A percentile compares a stretch with the other conserved stretches of the same genome.
Evolutionary conservation across 208 protist genomes (phyloP).

Genomic region (Vickermania ingenoplastis): DNA sequence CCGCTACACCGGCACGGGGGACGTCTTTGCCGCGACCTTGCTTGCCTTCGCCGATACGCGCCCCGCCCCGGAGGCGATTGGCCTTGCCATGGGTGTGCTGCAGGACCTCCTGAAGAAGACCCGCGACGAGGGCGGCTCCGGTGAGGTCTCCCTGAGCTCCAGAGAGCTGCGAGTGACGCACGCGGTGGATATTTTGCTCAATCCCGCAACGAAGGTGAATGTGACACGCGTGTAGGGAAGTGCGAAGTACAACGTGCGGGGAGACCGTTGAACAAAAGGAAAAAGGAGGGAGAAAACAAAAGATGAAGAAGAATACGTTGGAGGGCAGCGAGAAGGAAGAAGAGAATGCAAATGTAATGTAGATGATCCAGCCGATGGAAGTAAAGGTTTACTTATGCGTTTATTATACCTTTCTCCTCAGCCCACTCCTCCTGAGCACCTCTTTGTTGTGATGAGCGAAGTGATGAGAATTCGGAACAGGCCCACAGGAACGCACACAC

Average conservation of each 20-base stretch:
- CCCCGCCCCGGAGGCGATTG: conserved; percentile 45
- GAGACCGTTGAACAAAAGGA: not conserved
- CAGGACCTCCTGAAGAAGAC: conserved; percentile 77
- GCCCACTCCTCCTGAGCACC: too few relatives aligned
- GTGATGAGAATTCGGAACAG: too few relatives aligned
- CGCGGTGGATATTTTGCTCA: conserved; percentile 32
- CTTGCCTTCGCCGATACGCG: conserved; percentile 50
- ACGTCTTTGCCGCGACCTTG: conserved; percentile 71
- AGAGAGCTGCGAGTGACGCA: conserved; percentile 69
- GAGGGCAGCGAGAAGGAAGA: conserved; percentile 24
- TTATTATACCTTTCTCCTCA: too few relatives aligned
- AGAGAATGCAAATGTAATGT: too few relatives aligned
- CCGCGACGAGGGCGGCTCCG: conserved; percentile 29
- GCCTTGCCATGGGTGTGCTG: conserved; percentile 75
- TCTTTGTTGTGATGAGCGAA: too few relatives aligned
- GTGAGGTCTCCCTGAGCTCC: conserved; percentile 32
- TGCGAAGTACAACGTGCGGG: not conserved
- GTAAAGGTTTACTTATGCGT: too few relatives aligned
- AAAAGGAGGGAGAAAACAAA: not conserved
- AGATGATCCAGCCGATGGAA: too few relatives aligned
- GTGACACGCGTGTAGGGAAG: conserved; percentile 25
- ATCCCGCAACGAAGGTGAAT: conserved; percentile 26
- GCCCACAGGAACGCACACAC: too few relatives aligned
- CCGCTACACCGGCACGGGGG: conserved; percentile 81
- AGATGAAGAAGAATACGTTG: too few relatives aligned